Percentiles rank a stretch among this genome's conserved stretches.
Conservation (phyloP, 768 basidiomycete genomes). For the Boletus pseudo-olivaceus region DNA sequence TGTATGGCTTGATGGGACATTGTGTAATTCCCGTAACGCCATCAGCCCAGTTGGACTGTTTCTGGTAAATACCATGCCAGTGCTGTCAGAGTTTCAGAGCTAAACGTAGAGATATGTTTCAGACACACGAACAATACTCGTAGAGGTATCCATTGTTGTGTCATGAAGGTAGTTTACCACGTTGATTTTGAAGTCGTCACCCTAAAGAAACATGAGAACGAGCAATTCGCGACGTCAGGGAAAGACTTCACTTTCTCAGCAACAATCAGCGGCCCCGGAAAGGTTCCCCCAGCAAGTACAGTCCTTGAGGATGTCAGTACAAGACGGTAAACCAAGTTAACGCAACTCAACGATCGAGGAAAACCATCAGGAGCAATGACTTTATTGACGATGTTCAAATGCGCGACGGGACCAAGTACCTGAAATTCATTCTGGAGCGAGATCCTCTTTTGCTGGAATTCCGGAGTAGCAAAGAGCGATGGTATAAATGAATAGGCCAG, state of each 20-base stretch:
- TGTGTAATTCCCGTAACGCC: slow-evolving; percentile 40
- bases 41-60: slow-evolving; percentile 42
- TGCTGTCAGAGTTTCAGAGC: slow-evolving; percentile 34
- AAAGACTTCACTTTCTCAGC: slow-evolving; percentile 32
- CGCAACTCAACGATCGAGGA: slow-evolving; percentile 32
- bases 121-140: slow-evolving; percentile 43
- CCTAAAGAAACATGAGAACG: slow-evolving; percentile 22
- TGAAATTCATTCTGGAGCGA: neutral
- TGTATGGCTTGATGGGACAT: slow-evolving; percentile 25
- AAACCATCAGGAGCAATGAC: slow-evolving; percentile 49
- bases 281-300: slow-evolving; percentile 39
- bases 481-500: neutral
- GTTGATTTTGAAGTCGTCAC: slow-evolving; percentile 38
- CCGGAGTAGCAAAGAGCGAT: neutral
- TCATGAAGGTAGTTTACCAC: slow-evolving; percentile 46
- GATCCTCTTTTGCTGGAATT: neutral
- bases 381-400: slow-evolving; percentile 39
- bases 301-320: slow-evolving; percentile 27
- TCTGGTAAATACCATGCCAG: slow-evolving; percentile 52
- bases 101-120: neutral
- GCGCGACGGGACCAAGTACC: slow-evolving; percentile 22
- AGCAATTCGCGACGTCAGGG: neutral
- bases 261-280: slow-evolving; percentile 44
- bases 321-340: neutral
- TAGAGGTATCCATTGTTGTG: slow-evolving; percentile 45